Percentiles rank a stretch among this genome's conserved stretches.
phyloP scores from a whole-genome alignment of 352 stramenopile genomes.

The Phytophthora fragariaefolia region DNA sequence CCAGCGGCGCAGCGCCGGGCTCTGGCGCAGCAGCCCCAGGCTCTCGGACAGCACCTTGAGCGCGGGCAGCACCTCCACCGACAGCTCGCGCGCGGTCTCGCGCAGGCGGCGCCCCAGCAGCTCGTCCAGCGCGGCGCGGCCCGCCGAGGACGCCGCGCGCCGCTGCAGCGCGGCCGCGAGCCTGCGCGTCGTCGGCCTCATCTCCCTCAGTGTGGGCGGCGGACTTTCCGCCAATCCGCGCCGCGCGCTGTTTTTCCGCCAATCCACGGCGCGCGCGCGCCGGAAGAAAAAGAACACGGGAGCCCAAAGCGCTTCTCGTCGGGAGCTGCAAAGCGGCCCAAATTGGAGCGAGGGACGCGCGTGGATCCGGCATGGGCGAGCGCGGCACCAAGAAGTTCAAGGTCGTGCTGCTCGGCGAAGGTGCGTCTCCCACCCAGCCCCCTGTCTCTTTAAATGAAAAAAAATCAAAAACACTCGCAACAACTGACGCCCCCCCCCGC shows the following conservation, averaged over 20 bases:
- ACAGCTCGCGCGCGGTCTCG: slow-evolving; percentile 49
- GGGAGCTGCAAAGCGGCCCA: too few species aligned
- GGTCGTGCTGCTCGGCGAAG: slow-evolving; percentile 86
- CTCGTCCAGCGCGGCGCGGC: slow-evolving; percentile 21
- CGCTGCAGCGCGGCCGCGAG: neutral
- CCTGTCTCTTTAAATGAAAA: too few species aligned
- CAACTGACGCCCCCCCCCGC: neutral
- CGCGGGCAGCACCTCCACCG: slow-evolving; percentile 69
- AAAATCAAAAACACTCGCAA: neutral
- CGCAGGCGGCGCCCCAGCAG: slow-evolving; percentile 32
- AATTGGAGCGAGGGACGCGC: neutral
- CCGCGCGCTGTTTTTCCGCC: neutral
- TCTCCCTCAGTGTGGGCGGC: neutral
- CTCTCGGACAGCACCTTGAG: slow-evolving; percentile 82
- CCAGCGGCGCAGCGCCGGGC: slow-evolving; percentile 69
- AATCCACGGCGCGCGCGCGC: neutral
- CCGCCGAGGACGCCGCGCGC: slow-evolving; percentile 9
- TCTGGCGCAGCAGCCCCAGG: slow-evolving; percentile 63
- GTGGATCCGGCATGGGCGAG: slow-evolving; percentile 48
- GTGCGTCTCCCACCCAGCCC: too few species aligned
- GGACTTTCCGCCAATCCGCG: neutral
- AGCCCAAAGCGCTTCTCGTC: neutral
- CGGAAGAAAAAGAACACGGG: neutral
- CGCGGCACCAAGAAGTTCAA: slow-evolving; percentile 85
- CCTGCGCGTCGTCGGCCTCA: too few species aligned